A percentile compares a stretch with the other conserved stretches of the same genome.
Evolutionary conservation across 192 early-diverging fungal genomes (phyloP).

Genomic region (Backusella australiensis): DNA sequence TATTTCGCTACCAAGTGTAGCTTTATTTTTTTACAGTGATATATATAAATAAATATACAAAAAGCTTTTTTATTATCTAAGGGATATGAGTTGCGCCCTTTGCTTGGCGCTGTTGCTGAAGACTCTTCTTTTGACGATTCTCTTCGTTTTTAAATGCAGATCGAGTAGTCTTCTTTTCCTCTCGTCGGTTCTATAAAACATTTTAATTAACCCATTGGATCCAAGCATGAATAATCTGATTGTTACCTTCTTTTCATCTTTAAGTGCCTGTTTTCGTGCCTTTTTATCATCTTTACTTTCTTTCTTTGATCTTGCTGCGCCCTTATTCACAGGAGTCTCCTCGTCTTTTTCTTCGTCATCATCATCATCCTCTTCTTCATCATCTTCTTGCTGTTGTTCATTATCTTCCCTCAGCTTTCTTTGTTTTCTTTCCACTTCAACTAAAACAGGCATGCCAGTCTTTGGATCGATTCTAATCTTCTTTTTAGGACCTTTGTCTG

Average conservation of each 20-base stretch:
- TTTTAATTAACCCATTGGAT: neutral
- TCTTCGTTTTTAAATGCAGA: constrained; percentile 74
- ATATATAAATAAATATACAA: neutral
- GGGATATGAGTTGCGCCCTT: constrained; percentile 47
- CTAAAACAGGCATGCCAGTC: constrained; percentile 68
- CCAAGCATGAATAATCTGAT: neutral
- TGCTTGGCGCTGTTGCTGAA: constrained; percentile 51
- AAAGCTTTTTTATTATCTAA: constrained; percentile 12
- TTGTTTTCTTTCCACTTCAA: constrained; percentile 44
- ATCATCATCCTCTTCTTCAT: neutral
- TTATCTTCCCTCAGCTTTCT: constrained; percentile 30
- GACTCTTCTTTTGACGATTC: constrained; percentile 53
- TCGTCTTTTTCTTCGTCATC: constrained; percentile 33
- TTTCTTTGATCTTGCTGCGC: constrained; percentile 66
- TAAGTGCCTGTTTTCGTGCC: constrained; percentile 81
- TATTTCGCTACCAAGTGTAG: too few relatives aligned
- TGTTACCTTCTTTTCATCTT: constrained; percentile 73
- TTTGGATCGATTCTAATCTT: constrained; percentile 71
- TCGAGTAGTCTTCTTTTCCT: constrained; percentile 79
- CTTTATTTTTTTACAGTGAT: too few relatives aligned
- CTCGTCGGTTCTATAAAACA: constrained; percentile 50
- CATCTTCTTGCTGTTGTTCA: constrained; percentile 16
- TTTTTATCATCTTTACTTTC: constrained; percentile 95
- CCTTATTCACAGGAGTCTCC: constrained; percentile 58
- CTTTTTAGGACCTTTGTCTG: constrained; percentile 51